These are phyloP conservation scores for Paraphysoderma sedebokerense DNA, from an alignment of 371 early-diverging fungal species.

Conservation along the genomic window DNA sequence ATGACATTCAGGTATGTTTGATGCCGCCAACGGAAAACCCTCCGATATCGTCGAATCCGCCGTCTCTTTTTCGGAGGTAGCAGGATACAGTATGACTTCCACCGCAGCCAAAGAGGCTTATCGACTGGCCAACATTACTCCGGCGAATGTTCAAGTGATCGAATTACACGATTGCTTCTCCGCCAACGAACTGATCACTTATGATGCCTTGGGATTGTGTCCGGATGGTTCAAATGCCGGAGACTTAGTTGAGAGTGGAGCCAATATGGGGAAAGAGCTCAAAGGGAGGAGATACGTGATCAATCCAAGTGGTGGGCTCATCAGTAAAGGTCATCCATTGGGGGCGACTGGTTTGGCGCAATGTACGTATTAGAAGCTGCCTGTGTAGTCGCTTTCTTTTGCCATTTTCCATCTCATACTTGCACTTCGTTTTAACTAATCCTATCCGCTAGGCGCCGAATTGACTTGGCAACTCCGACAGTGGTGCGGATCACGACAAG, in stretches of 20 bases:
- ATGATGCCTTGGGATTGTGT: conserved; percentile 55
- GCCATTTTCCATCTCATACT: background rate
- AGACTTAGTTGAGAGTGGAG: conserved; percentile 14
- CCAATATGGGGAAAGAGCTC: conserved; percentile 31
- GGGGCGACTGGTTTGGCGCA: conserved; percentile 69
- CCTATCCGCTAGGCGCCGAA: conserved; percentile 17
- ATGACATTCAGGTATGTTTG: too few species aligned
- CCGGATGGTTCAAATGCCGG: conserved; percentile 22
- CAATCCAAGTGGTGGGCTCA: conserved; percentile 65
- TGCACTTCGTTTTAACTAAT: background rate
- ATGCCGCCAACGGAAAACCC: too few species aligned
- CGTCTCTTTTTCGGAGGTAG: conserved; percentile 23
- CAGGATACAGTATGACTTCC: conserved; percentile 54
- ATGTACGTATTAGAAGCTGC: conserved; percentile 33
- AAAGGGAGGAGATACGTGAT: conserved; percentile 45
- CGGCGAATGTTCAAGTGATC: conserved; percentile 44
- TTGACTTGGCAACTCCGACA: conserved; percentile 44
- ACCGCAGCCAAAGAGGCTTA: conserved; percentile 37
- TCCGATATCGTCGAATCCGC: too few species aligned
- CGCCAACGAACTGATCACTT: conserved; percentile 57
- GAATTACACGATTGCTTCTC: conserved; percentile 73
- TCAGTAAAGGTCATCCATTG: conserved; percentile 65
- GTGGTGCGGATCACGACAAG: conserved; percentile 56
- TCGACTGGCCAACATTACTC: conserved; percentile 33
- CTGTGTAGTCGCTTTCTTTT: background rate